These are phyloP conservation scores for Piromyces finnis DNA, from an alignment of 192 early-diverging fungal species.

Conservation along the genomic window DNA sequence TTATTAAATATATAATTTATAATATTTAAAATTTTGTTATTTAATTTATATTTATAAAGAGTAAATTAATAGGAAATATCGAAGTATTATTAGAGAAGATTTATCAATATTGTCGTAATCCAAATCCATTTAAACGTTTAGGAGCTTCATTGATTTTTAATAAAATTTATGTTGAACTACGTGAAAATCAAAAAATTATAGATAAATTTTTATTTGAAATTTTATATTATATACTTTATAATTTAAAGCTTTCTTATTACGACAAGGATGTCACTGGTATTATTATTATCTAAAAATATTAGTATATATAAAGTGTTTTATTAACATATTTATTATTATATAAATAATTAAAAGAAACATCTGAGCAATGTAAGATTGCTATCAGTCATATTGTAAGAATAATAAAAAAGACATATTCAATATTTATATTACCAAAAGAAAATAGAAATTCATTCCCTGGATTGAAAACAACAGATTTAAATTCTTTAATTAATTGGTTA, in stretches of 20 bases:
- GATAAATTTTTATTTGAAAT: constrained; percentile 51
- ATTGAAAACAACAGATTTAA: constrained; percentile 17
- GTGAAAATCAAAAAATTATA: constrained; percentile 43
- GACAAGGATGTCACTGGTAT: constrained; percentile 38
- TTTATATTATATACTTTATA: constrained; percentile 42
- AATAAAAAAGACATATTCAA: constrained; percentile 19
- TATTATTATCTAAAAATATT: too few species aligned
- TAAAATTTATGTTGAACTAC: constrained; percentile 43
- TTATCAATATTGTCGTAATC: constrained; percentile 39
- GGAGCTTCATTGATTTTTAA: constrained; percentile 52
- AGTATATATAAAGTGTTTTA: too few species aligned
- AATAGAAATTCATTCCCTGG: constrained; percentile 25
- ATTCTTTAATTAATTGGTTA: constrained; percentile 29
- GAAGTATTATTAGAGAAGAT: constrained; percentile 31
- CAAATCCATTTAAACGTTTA: constrained; percentile 38
- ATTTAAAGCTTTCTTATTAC: constrained; percentile 31
- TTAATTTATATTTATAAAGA: constrained; percentile 14
- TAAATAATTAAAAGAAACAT: constrained; percentile 23
- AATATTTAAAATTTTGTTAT: too few species aligned
- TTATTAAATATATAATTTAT: too few species aligned
- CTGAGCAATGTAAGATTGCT: constrained; percentile 20
- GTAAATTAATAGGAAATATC: not conserved
- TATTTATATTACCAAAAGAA: constrained; percentile 22
- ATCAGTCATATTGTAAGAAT: constrained; percentile 42
- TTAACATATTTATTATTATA: too few species aligned